Evolutionary conservation across 371 early-diverging fungal genomes (phyloP).

Genomic region (Mucor saturninus): DNA sequence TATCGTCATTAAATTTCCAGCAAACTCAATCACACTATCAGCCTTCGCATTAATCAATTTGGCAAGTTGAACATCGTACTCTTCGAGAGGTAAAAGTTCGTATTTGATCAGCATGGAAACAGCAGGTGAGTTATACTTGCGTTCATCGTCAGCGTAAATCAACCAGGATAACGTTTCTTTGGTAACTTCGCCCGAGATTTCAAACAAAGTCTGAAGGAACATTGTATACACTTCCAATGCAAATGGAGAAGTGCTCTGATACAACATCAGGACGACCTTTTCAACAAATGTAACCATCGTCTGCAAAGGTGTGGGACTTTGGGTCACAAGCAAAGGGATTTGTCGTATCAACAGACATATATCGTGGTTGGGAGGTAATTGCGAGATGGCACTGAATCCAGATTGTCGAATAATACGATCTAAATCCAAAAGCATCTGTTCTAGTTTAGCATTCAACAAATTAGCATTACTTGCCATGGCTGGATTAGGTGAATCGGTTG

Average conservation of each 20-base stretch:
- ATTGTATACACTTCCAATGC: conserved; percentile 82
- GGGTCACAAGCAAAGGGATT: conserved; percentile 68
- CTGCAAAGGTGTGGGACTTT: conserved; percentile 71
- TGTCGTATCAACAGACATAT: conserved; percentile 74
- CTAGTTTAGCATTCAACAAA: conserved; percentile 63
- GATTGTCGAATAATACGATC: conserved; percentile 70
- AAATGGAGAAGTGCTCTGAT: conserved; percentile 72
- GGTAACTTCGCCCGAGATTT: conserved; percentile 73
- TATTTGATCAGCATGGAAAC: conserved; percentile 77
- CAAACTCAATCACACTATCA: conserved; percentile 73
- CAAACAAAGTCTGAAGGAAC: conserved; percentile 81
- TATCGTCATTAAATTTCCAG: conserved; percentile 70
- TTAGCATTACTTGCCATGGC: conserved; percentile 24
- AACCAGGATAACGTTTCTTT: conserved; percentile 91
- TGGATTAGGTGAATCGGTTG: conserved; percentile 18
- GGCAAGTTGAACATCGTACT: conserved; percentile 88
- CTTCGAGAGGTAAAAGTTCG: conserved; percentile 76
- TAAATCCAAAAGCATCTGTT: conserved; percentile 71
- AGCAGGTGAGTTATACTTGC: conserved; percentile 85
- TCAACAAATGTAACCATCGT: conserved; percentile 79
- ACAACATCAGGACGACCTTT: conserved; percentile 82
- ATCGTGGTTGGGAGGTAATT: conserved; percentile 80
- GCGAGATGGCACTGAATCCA: conserved; percentile 57
- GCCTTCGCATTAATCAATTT: conserved; percentile 79
- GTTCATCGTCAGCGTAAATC: conserved; percentile 91